These are phyloP conservation scores for Aspergillus sp. DNA, from an alignment of 2,329 filamentous ascomycete species.

Conservation along the genomic window DNA sequence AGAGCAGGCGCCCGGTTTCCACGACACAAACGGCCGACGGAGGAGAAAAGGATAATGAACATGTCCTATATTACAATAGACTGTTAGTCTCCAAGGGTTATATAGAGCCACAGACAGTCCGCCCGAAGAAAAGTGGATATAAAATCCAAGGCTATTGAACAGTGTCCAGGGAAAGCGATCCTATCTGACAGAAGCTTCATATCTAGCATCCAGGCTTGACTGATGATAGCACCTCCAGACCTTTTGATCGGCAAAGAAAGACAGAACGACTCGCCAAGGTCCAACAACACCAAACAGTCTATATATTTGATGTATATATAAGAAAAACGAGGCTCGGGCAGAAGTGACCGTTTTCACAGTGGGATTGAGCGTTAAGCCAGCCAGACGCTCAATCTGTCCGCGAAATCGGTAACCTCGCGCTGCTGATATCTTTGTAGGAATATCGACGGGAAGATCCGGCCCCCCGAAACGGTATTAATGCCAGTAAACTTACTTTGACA, in stretches of 20 bases:
- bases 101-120: not conserved
- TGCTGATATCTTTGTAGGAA: slow-evolving; percentile 23
- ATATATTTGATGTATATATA: slow-evolving; percentile 4
- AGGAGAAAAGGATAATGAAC: slow-evolving; percentile 47
- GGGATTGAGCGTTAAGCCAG: slow-evolving; percentile 20
- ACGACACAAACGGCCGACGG: slow-evolving; percentile 41
- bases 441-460: slow-evolving; percentile 20
- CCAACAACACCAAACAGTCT: slow-evolving; percentile 4
- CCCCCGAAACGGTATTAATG: slow-evolving; percentile 37
- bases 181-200: slow-evolving; percentile 4
- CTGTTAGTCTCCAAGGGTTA: not conserved
- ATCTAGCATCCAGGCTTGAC: slow-evolving; percentile 4
- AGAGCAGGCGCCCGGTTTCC: slow-evolving; percentile 30
- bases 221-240: slow-evolving; percentile 7
- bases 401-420: slow-evolving; percentile 29
- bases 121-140: not conserved
- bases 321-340: slow-evolving; percentile 7
- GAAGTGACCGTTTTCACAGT: slow-evolving; percentile 8
- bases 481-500: slow-evolving; percentile 65
- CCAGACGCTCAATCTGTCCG: slow-evolving; percentile 36
- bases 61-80: slow-evolving; percentile 41
- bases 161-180: not conserved
- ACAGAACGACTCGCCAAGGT: slow-evolving; percentile 3
- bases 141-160: not conserved
- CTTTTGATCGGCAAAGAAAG: not conserved